A percentile compares a stretch with the other conserved stretches of the same genome.
phyloP scores from a whole-genome alignment of 2,329 filamentous ascomycete genomes.

The Arthrobotrys megalospora region DNA sequence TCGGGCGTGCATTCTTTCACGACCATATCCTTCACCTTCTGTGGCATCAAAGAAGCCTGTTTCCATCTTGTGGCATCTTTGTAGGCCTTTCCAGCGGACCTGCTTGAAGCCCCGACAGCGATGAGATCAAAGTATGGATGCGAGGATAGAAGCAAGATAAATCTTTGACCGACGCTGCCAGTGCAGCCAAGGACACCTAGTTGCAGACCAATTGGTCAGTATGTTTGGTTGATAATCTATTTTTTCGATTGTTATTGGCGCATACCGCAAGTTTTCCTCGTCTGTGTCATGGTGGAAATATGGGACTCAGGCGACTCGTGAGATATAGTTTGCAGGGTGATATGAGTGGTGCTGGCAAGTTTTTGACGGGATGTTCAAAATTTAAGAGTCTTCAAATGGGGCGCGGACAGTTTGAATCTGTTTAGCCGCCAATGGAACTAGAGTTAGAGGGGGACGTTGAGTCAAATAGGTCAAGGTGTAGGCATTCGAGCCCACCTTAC shows the following conservation, averaged over 20 bases:
- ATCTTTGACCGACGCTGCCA: slow-evolving; percentile 93
- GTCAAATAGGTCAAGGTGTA: slow-evolving; percentile 29
- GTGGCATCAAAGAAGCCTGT: slow-evolving; percentile 85
- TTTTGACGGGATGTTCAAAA: slow-evolving; percentile 11
- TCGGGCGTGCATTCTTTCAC: slow-evolving; percentile 87
- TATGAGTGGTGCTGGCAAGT: background rate
- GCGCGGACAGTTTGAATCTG: slow-evolving; percentile 10
- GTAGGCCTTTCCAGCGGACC: slow-evolving; percentile 94
- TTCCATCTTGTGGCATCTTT: slow-evolving; percentile 96
- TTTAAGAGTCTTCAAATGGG: slow-evolving; percentile 4
- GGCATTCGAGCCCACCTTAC: slow-evolving; percentile 29
- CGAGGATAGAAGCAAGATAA: slow-evolving; percentile 89
- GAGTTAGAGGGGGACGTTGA: slow-evolving; percentile 31
- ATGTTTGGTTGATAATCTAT: background rate
- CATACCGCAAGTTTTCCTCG: slow-evolving; percentile 58
- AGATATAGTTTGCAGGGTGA: background rate
- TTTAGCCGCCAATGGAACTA: slow-evolving; percentile 39
- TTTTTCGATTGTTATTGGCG: background rate
- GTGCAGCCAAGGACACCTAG: slow-evolving; percentile 87
- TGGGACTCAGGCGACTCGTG: background rate
- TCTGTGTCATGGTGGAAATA: slow-evolving; percentile 31
- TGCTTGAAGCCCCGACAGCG: slow-evolving; percentile 88
- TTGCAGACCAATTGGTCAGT: slow-evolving; percentile 17
- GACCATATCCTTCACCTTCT: slow-evolving; percentile 81
- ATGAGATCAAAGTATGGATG: slow-evolving; percentile 90